Evolutionary conservation across 805 yeast genomes (phyloP), one percentile per base, ranked within the genome.

Genomic region (Saturnispora dispora): DNA sequence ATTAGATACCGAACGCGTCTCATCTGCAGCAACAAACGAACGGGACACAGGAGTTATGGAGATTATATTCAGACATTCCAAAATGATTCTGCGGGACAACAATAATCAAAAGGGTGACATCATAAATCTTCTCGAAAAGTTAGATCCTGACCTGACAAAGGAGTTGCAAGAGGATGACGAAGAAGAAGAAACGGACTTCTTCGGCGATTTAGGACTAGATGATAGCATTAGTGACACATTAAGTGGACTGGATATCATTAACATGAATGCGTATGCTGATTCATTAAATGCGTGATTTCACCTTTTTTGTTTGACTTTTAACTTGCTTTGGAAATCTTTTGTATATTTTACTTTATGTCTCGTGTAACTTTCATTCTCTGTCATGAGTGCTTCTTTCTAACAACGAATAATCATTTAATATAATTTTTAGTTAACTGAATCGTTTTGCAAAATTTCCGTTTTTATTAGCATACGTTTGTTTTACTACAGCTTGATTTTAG

Each of bases 161-260:
- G 37, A 30, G 15, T 13, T 11, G 33, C 33, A 30, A 30, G 33
- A 46, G 15, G 9, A 25, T 17, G 23, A 25, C 28, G 32, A 27
- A 11, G 35, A 46, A 7, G 33, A 37, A 13, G 30, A 23, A 10
- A 20, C 25, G 3, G 52, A 50, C 40, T 50, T 50, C 28, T 50
- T 50, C 20, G 49, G 52, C 1, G 52, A 50, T 28, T 22, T 50
- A 25, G 40, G 32, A 5, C 15, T 40, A 23, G 48, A 45, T 18
- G 43, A 17, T 6, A 37, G 35, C 32, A 18, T 30, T 8, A 8
- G 22, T 20, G 50, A 47, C 22, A 33, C 23, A 15, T 20, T 47
- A 27, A 40, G 30, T 10, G 50, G 27, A 15, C 15, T 45, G 25
- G 41, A 45, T 23, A 23, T 45, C 22, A 17, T 27, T 5, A 15